Conservation (phyloP, 805 yeast species). For the Torulaspora gathmanii region DNA sequence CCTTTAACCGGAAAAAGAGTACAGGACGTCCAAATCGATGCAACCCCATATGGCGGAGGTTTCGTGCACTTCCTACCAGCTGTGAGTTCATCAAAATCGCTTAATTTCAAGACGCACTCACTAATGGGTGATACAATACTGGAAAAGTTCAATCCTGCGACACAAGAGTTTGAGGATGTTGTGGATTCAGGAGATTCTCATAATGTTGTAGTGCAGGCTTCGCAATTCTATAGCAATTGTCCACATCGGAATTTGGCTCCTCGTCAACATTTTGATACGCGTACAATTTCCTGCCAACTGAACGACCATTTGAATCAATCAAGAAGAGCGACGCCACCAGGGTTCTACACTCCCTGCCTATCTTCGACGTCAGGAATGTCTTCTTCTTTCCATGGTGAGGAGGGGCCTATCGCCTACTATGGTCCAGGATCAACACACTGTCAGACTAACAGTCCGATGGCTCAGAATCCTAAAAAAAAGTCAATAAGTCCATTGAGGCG, state of each 20-base stretch:
- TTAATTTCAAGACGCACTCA: slow-evolving; percentile 51
- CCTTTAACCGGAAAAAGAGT: slow-evolving; percentile 49
- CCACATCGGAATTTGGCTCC: slow-evolving; percentile 5
- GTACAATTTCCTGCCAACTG: slow-evolving; percentile 1
- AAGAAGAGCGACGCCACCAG: slow-evolving; percentile 9
- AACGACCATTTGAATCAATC: slow-evolving; percentile 6
- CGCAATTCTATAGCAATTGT: slow-evolving; percentile 1
- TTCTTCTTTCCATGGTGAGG: slow-evolving; percentile 7
- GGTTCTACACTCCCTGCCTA: slow-evolving; percentile 8
- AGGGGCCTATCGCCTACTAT: slow-evolving; percentile 2
- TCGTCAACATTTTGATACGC: slow-evolving; percentile 1
- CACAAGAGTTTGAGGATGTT: slow-evolving; percentile 26
- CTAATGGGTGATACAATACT: slow-evolving; percentile 31
- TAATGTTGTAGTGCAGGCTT: slow-evolving; percentile 8
- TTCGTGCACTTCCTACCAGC: slow-evolving; percentile 34
- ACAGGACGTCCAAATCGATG: slow-evolving; percentile 60
- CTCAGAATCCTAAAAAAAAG: slow-evolving; percentile 5
- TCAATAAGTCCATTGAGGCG: slow-evolving; percentile 13
- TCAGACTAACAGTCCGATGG: slow-evolving; percentile 1
- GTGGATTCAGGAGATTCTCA: slow-evolving; percentile 3
- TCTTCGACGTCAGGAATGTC: slow-evolving; percentile 12
- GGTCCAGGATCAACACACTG: slow-evolving; percentile 4
- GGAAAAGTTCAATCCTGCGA: slow-evolving; percentile 34
- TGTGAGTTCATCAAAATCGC: slow-evolving; percentile 28
- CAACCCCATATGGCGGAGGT: slow-evolving; percentile 39